Percentiles rank a stretch among this genome's conserved stretches.
These are phyloP conservation scores for Nothophaeocryptopus gaeumannii DNA, from an alignment of 2,329 filamentous ascomycete genomes.

Conservation along the genomic window DNA sequence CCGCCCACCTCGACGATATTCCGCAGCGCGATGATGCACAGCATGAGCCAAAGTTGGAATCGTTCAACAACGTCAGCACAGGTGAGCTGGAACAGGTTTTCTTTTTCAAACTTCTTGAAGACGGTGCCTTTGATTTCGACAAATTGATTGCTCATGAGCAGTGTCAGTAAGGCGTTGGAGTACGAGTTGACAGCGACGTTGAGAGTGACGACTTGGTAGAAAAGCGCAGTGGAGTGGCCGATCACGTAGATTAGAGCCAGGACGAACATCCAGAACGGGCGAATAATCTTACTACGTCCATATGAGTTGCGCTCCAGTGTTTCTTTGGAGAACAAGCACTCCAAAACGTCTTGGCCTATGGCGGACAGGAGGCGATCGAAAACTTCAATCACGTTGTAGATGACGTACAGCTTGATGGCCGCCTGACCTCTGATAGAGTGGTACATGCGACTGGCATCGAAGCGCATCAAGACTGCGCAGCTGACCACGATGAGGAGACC, in stretches of 20 bases:
- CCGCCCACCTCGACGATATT: conserved; percentile 96
- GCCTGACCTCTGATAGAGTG: conserved; percentile 95
- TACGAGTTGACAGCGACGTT: conserved; percentile 99
- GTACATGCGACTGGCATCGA: conserved; percentile 97
- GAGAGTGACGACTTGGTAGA: conserved; percentile 95
- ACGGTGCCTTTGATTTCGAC: conserved; percentile 98
- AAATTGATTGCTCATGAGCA: conserved; percentile 95
- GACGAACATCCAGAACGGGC: conserved; percentile 87
- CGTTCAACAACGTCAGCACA: conserved; percentile 96
- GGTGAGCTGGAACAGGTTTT: conserved; percentile 93
- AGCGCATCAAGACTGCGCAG: conserved; percentile 78
- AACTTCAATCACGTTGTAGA: conserved; percentile 95
- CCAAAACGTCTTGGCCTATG: conserved; percentile 90
- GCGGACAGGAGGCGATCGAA: conserved; percentile 86
- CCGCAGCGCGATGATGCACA: conserved; percentile 90
- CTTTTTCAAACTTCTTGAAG: conserved; percentile 98
- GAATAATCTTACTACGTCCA: conserved; percentile 83
- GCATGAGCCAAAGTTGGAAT: conserved; percentile 96
- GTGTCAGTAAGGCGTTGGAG: conserved; percentile 87
- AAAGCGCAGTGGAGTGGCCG: conserved; percentile 79
- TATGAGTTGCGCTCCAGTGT: conserved; percentile 83
- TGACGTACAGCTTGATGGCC: conserved; percentile 97
- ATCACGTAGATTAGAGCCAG: conserved; percentile 86
- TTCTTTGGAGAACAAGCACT: conserved; percentile 91
- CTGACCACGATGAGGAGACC: conserved; percentile 84